Base-by-base conservation (phyloP, 306 rosid genomes). In the Cucumis melo region DNA sequence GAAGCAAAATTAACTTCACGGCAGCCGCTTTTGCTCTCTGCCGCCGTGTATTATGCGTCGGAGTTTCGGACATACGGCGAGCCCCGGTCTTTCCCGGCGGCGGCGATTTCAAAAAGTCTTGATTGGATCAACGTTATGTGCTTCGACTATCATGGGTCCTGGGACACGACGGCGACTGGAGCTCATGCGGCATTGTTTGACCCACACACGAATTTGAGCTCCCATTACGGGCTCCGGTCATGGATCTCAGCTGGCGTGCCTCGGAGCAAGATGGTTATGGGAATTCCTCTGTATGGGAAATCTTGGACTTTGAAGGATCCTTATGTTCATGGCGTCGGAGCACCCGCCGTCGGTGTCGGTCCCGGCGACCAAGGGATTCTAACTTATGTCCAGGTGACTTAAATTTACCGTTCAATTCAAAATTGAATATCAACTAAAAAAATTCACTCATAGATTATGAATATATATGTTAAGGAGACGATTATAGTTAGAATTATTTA, bases 101-200 rank as follows among this genome's bases (percentile, higher is more conserved):
- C 21, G 19, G 78, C 84, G 0, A 75, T 92, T 24, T 78, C 81
- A 20, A 44, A 68, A 1, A 86, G 83, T 60, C 15, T 90, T 71
- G 96, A 92, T 38, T 90, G 90, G 89, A 48, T 89, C 79, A 92
- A 89, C 34, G 88, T 78, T 0, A 90, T 90, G 98, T 84, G 81
- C 8, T 89, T 80, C 14, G 92, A 90, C 4, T 83, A 83, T 77
- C 85, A 80, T 5, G 94, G 94, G 68, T 36, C 93, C 2, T 86
- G 90, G 92, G 41, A 36, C 5, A 76, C 77, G 12, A 29, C 77
- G 61, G 60, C 77, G 15, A 87, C 87, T 0, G 91, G 88, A 48
- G 84, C 89, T 15, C 72, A 74, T 32, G 64, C 92, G 0, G 84
- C 89, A 11, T 44, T 87, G 21, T 87, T 83, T 0, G 80, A 89